Evolutionary conservation across 148 eudicot genomes (phyloP), one percentile per base, ranked within the genome.

Genomic region (Hydrangea macrophylla): DNA sequence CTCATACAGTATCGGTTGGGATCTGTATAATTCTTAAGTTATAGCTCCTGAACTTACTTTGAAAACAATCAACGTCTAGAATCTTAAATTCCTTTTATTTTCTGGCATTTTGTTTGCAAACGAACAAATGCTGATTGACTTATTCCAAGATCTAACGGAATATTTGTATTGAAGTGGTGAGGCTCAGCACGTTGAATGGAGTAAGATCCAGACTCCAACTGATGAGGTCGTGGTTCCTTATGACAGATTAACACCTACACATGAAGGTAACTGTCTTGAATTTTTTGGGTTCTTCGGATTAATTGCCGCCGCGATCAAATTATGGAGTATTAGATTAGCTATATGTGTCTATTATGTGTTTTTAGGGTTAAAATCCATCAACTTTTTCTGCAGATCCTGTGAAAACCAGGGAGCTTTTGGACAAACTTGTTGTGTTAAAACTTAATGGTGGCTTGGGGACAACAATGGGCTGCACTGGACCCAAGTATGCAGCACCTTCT

Each of bases 391-490:
- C 80, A 94, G 99, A 89, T 81, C 67, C 77, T 40, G 88, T 76
- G 1, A 74, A 79, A 70, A 82, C 85, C 48, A 86, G 83, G 79
- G 83, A 78, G 65, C 86, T 94, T 24, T 78, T 94, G 87, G 88
- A 89, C 82, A 94, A 94, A 74, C 97, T 94, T 70, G 99, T 94
- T 70, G 99, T 94, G 75, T 75, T 94, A 74, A 94, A 94, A 90
- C 99, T 94, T 55, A 94, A 90, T 81, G 99, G 99, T 81, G 99
- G 99, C 55, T 79, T 94, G 86, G 99, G 99, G 74, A 94, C 99
- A 10, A 94, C 99, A 56, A 94, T 94, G 99, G 99, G 99, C 9
- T 94, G 99, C 57, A 94, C 97, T 75, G 99, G 99, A 61, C 99
- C 99, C 25, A 94, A 94, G 99, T 94, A 89, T 58, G 92, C 65